These are phyloP conservation scores for Rhizopus sp. DNA, from an alignment of 371 early-diverging fungal species.

Conservation along the genomic window DNA sequence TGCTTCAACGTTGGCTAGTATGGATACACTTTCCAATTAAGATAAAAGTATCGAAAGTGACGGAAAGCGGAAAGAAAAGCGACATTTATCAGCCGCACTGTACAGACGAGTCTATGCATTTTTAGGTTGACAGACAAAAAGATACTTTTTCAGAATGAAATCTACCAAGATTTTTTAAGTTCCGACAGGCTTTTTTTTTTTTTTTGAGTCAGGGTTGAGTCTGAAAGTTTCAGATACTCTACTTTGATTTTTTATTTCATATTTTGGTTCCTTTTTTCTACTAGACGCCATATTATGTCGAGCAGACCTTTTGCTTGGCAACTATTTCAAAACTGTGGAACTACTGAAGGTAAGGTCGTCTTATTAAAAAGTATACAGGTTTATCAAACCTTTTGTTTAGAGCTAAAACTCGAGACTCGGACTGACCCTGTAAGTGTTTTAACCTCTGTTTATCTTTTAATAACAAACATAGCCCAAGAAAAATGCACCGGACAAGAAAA, in stretches of 20 bases:
- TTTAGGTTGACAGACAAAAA: too few relatives aligned
- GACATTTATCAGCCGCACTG: too few relatives aligned
- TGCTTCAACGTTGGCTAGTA: too few relatives aligned
- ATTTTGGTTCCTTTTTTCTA: neutral
- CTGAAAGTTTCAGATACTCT: too few relatives aligned
- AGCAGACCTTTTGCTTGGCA: neutral
- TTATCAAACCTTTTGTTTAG: neutral
- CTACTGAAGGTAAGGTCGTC: neutral
- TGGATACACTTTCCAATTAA: too few relatives aligned
- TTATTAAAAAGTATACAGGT: neutral
- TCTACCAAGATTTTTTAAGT: too few relatives aligned
- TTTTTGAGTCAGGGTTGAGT: too few relatives aligned
- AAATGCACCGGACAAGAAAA: slow-evolving; percentile 7
- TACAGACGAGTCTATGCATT: too few relatives aligned
- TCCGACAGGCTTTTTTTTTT: too few relatives aligned
- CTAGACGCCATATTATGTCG: neutral
- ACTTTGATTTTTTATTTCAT: neutral
- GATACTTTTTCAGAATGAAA: too few relatives aligned
- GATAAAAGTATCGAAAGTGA: too few relatives aligned
- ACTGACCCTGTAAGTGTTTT: neutral
- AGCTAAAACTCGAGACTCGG: neutral
- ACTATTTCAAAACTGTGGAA: slow-evolving; percentile 1
- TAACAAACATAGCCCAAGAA: neutral
- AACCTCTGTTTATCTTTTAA: neutral
- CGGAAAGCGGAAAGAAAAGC: too few relatives aligned